Conservation (phyloP, 2,329 filamentous ascomycete species). For the Penicillium sp. region DNA sequence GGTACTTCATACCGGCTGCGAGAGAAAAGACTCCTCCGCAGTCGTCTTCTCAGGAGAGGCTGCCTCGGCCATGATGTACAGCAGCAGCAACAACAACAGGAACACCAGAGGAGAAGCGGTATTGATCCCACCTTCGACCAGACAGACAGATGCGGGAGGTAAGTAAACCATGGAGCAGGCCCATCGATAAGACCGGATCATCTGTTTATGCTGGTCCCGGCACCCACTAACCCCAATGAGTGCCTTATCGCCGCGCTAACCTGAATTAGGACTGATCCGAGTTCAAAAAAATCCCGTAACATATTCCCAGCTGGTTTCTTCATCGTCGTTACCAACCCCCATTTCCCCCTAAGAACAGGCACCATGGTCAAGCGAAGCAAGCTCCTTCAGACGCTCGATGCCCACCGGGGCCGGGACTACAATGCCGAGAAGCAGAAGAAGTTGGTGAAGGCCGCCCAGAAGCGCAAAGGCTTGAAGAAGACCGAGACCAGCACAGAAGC, state of each 20-base stretch:
- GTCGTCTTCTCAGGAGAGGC: slow-evolving; percentile 21
- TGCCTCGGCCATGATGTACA: slow-evolving; percentile 26
- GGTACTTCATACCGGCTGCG: slow-evolving; percentile 23
- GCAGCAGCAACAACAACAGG: neutral
- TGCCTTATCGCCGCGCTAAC: slow-evolving; percentile 28
- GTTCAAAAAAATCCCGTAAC: slow-evolving; percentile 39
- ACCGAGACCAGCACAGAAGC: slow-evolving; percentile 28
- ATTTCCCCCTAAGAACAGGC: slow-evolving; percentile 15
- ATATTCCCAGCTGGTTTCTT: slow-evolving; percentile 20
- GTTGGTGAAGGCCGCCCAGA: slow-evolving; percentile 54
- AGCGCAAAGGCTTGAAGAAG: slow-evolving; percentile 43
- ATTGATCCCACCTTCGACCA: neutral
- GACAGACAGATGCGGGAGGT: neutral
- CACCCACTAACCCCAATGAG: slow-evolving; percentile 13
- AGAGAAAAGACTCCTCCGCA: slow-evolving; percentile 24
- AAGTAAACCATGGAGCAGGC: neutral
- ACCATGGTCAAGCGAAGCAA: slow-evolving; percentile 58
- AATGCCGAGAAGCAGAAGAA: slow-evolving; percentile 77
- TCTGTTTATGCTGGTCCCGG: slow-evolving; percentile 17
- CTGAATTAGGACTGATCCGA: slow-evolving; percentile 22
- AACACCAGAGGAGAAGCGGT: neutral
- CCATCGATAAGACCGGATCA: slow-evolving; percentile 32
- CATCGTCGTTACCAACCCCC: slow-evolving; percentile 11
- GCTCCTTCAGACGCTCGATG: slow-evolving; percentile 60
- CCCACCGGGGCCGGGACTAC: slow-evolving; percentile 65